These are phyloP conservation scores for Fusarium sp. DNA, from an alignment of 2,329 filamentous ascomycete genomes.

Conservation along the genomic window DNA sequence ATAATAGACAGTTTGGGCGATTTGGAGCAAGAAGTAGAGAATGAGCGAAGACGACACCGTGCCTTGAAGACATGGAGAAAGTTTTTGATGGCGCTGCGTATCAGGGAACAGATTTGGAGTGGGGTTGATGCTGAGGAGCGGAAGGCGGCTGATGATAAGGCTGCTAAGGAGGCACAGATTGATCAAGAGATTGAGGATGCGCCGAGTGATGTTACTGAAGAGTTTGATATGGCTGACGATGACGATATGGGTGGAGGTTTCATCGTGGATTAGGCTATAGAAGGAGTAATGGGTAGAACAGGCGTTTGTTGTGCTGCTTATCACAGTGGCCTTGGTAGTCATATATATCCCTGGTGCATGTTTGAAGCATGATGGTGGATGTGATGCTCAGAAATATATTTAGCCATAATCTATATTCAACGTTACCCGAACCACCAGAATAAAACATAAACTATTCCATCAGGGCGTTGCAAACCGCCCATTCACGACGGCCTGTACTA, in stretches of 20 bases:
- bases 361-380: background rate
- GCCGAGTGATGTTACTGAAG: slow-evolving; percentile 56
- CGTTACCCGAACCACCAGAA: background rate
- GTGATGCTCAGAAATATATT: background rate
- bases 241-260: slow-evolving; percentile 61
- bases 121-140: slow-evolving; percentile 63
- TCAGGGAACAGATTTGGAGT: slow-evolving; percentile 77
- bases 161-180: slow-evolving; percentile 52
- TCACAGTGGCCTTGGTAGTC: background rate
- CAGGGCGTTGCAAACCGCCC: background rate
- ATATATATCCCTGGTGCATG: background rate
- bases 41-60: slow-evolving; percentile 77
- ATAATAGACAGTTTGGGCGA: slow-evolving; percentile 76
- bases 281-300: background rate
- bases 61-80: slow-evolving; percentile 74
- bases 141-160: slow-evolving; percentile 52
- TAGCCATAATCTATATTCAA: background rate
- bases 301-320: background rate
- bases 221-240: slow-evolving; percentile 57
- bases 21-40: slow-evolving; percentile 70
- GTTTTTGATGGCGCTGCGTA: slow-evolving; percentile 80
- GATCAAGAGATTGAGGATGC: slow-evolving; percentile 52
- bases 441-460: background rate
- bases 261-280: slow-evolving; percentile 50
- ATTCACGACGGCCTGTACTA: background rate